Base-by-base conservation (phyloP, 164 flowering plant genomes). In the Vitis rotundifolia region DNA sequence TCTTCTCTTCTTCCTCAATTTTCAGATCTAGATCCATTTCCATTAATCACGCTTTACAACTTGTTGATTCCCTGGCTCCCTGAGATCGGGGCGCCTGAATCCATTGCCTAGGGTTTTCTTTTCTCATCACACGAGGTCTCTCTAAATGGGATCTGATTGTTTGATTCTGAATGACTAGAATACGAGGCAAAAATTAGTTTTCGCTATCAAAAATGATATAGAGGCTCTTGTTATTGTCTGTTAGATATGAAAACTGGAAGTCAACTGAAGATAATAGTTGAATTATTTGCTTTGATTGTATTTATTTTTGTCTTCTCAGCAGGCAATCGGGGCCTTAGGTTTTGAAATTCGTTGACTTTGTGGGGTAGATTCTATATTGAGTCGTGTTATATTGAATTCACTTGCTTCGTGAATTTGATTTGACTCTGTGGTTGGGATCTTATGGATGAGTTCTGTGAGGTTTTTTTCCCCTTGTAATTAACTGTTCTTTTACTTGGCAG, bases 1-100 rank as follows among this genome's bases (percentile, higher is more conserved):
- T 10, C 14, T 48, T 47, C 16, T 18, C 9, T n/a, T 49, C 9
- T 37, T 31, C 3, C 44, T n/a, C 51, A 37, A 68, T 44, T 31
- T 50, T 65, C 74, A 69, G 83, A 81, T 83, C 83, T 73, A 47
- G 75, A 79, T 81, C 81, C 49, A 28, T 59, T 47, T 31, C 5
- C 44, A 31, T 31, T 6, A 31, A 31, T 6, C 31, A 8, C 63
- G 19, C 54, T 5, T 37, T 7, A 14, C 55, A 14, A 22, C 26
- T 22, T 22, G 0, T 22, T 22, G 13, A 8, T 64, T 64, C 9
- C 48, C 31, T 15, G 66, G 15, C 10, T 49, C 37, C 11, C 55
- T 64, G 44, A 13, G 52, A 5, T 62, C 44, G 44, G 44, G 44
- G 44, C 37, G 44, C 7, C 44, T 31, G 44, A 31, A 31, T 31